Percentiles rank a stretch among this genome's conserved stretches.
Evolutionary conservation across 83 land plant species (phyloP).

Genomic region (Thuja plicata): DNA sequence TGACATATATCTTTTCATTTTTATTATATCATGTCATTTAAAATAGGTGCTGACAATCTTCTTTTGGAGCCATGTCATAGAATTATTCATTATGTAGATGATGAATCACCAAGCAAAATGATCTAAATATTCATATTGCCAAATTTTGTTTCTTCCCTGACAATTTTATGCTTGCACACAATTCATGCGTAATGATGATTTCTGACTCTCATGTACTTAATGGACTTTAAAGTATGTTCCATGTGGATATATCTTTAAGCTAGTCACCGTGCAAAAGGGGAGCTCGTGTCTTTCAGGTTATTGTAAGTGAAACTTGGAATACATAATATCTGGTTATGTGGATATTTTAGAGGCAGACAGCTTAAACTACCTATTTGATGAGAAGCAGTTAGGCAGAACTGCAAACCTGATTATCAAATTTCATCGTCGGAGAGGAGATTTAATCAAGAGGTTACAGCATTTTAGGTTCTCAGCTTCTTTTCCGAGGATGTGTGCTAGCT

Average conservation of each 20-base stretch:
- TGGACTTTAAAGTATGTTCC: background rate
- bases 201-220: background rate
- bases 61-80: background rate
- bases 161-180: background rate
- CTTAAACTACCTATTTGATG: no score
- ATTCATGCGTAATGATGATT: background rate
- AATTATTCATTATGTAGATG: background rate
- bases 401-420: no score
- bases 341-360: no score
- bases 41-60: background rate
- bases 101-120: background rate
- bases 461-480: no score
- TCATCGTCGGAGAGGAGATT: no score
- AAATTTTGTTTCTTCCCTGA: background rate
- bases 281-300: background rate
- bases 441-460: no score
- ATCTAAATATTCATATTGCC: background rate
- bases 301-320: background rate
- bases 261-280: background rate
- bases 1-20: background rate
- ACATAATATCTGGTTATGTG: no score
- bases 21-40: background rate
- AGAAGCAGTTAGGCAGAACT: no score
- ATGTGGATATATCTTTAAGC: background rate
- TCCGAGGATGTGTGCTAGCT: no score